Percentiles rank a stretch among this genome's conserved stretches.
Evolutionary conservation across 1,284 basidiomycete species (phyloP).

Genomic region (Cutaneotrichosporon curvatum): DNA sequence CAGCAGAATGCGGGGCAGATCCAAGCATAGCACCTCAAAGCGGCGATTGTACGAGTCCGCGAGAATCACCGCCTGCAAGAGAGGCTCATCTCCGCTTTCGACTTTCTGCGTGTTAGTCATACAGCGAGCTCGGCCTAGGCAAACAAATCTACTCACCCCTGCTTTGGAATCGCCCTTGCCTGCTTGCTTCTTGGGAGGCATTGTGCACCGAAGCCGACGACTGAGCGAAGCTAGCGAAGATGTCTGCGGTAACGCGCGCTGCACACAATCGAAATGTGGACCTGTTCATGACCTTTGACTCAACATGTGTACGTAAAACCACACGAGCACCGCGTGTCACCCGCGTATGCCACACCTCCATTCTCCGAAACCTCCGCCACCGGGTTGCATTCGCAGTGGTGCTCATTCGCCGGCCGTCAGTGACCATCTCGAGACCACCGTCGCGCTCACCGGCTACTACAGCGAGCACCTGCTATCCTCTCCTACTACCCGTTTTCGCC

Average conservation of each 20-base stretch:
- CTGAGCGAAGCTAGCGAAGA: too few species aligned
- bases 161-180: conserved; percentile 26
- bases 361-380: not conserved
- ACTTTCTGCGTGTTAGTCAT: conserved; percentile 33
- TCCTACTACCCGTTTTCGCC: conserved; percentile 3
- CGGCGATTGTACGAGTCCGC: conserved; percentile 93
- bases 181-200: conserved; percentile 41
- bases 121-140: conserved; percentile 3
- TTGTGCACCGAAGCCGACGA: too few species aligned
- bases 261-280: not conserved
- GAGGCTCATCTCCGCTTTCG: conserved; percentile 58
- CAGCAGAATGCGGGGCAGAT: conserved; percentile 76
- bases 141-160: conserved; percentile 2
- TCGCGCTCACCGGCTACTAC: not conserved
- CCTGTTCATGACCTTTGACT: not conserved
- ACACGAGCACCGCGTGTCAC: too few species aligned
- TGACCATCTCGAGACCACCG: conserved; percentile 1
- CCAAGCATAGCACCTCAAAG: conserved; percentile 76
- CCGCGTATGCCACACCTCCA: not conserved
- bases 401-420: conserved; percentile 7
- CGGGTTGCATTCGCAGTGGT: conserved; percentile 4
- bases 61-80: conserved; percentile 83
- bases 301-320: too few species aligned
- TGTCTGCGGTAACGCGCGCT: too few species aligned
- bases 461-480: not conserved